phyloP scores from a whole-genome alignment of 352 stramenopile genomes.

The Pythium diclinum region DNA sequence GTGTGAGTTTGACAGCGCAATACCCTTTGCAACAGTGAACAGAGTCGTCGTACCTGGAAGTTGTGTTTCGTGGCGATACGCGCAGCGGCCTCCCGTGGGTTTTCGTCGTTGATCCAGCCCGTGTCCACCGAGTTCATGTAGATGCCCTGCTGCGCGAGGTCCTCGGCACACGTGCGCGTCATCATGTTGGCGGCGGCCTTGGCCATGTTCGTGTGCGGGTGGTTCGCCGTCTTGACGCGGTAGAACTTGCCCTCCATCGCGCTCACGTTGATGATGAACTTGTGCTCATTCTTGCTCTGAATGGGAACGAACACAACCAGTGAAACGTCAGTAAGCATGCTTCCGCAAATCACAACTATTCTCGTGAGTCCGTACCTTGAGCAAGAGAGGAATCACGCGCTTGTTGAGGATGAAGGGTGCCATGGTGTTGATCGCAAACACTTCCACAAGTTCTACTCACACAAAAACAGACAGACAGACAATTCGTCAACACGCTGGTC shows the following conservation, averaged over 20 bases:
- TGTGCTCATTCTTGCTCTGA: too few relatives aligned
- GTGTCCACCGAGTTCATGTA: slow-evolving; percentile 99
- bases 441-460: slow-evolving; percentile 48
- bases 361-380: neutral
- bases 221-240: slow-evolving; percentile 95
- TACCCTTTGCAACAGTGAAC: too few relatives aligned
- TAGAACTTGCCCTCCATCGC: slow-evolving; percentile 99
- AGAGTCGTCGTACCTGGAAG: too few relatives aligned
- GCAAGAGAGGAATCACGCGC: slow-evolving; percentile 61
- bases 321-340: too few relatives aligned
- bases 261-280: slow-evolving; percentile 97
- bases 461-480: neutral
- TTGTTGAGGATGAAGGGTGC: slow-evolving; percentile 97
- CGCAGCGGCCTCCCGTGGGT: too few relatives aligned
- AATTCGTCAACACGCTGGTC: neutral
- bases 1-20: too few relatives aligned
- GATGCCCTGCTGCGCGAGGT: slow-evolving; percentile 92
- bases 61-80: too few relatives aligned
- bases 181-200: slow-evolving; percentile 99
- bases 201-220: slow-evolving; percentile 98
- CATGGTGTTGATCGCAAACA: slow-evolving; percentile 94
- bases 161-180: slow-evolving; percentile 94
- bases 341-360: too few relatives aligned
- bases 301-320: too few relatives aligned
- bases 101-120: too few relatives aligned